Evolutionary conservation across 2,329 filamentous ascomycete species (phyloP), one percentile per base, ranked within the genome.

Genomic region (Fusarium chlamydosporum): DNA sequence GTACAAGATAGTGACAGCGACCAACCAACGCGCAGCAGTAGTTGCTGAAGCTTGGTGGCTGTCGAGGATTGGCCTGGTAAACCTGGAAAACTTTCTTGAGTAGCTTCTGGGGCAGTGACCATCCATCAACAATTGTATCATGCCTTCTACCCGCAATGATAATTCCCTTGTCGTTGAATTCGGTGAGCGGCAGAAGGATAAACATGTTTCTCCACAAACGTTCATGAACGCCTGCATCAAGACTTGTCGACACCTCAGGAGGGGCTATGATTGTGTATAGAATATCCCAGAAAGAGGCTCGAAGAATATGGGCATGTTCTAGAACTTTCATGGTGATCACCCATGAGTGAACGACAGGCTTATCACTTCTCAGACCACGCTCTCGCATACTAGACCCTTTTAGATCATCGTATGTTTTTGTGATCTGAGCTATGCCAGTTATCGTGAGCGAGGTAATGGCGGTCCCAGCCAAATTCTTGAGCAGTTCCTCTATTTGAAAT

Each of bases 31-130:
- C 84, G 18, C 86, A 83, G 62, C 86, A 89, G 71, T 91, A 91
- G 61, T 86, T 85, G 67, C 90, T 91, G 80, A 91, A 91, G 72
- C 86, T 86, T 3, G 87, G 81, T 2, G 84, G 76, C 70, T 91
- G 89, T 23, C 82, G 82, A 4, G 77, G 72, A 56, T 88, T 86
- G n/a, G 78, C 77, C 62, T 82, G 81, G 72, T 91, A 91, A 3
- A 89, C 72, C 20, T 85, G 77, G 56, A 91, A 89, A 13, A 90
- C 82, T 8, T 82, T 82, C 67, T 82, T 86, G 47, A 91, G 65
- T 31, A 90, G 74, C 56, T 81, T 83, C 64, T 89, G 88, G 1
- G 88, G 85, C 15, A 91, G 74, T 6, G 72, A 67, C 89, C 89
- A 92, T 27, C 89, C 89, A 60, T 91, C 88, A 26, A 68, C 69